These are phyloP conservation scores for Mycena pura DNA, from an alignment of 768 basidiomycete species.

Conservation along the genomic window DNA sequence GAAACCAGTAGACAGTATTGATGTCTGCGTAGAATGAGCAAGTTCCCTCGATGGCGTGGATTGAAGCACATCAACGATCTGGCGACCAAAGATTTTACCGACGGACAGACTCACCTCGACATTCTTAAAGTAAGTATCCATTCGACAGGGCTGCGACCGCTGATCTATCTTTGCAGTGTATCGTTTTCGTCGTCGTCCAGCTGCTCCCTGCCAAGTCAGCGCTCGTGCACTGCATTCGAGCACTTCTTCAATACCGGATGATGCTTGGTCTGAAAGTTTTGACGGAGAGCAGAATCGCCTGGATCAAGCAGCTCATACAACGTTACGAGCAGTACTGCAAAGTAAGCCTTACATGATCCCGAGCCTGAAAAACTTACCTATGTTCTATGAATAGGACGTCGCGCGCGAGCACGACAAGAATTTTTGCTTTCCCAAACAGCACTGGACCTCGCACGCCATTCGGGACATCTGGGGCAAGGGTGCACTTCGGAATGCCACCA, in stretches of 20 bases:
- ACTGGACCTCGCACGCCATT: background rate
- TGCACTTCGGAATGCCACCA: background rate
- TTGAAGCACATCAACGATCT: constrained; percentile 2
- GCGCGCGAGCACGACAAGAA: background rate
- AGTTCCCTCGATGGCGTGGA: background rate
- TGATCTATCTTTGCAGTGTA: background rate
- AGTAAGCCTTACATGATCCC: background rate
- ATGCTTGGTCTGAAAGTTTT: background rate
- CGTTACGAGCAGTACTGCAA: background rate
- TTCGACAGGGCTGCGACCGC: no score
- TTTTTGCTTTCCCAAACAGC: background rate
- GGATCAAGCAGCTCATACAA: background rate
- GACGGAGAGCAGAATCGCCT: background rate
- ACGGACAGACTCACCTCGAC: background rate
- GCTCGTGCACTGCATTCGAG: background rate
- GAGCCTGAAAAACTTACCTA: background rate
- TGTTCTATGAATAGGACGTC: background rate
- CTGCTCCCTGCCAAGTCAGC: background rate
- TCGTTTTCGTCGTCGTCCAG: background rate
- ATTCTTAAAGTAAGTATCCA: background rate
- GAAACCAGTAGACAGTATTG: background rate
- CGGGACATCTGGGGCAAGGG: background rate
- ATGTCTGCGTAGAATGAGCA: background rate
- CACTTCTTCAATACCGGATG: background rate
- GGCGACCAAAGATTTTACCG: no score